Evolutionary conservation across 805 yeast genomes (phyloP), one percentile per base, ranked within the genome.

Genomic region (Kurtzmaniella fragi): DNA sequence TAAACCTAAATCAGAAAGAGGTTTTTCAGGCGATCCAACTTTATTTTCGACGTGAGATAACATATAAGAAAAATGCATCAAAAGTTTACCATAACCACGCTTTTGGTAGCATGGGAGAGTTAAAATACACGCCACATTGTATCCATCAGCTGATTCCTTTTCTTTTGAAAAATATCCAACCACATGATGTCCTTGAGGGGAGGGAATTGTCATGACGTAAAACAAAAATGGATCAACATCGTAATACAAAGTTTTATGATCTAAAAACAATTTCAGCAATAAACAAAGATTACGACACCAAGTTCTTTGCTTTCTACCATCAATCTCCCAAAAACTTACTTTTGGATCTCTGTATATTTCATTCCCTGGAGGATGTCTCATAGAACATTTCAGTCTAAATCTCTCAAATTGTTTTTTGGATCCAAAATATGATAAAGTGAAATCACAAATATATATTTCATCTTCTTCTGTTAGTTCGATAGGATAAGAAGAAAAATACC

Each of bases 401-500:
- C 99, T 71, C 64, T 93, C 95, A 64, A 91, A 93, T 62, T 90
- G 98, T 53, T 85, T 87, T 45, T 74, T 70, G 0, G 95, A 85
- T 3, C 95, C 93, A 63, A 87, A 93, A 62, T 87, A 93, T 42
- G 86, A 80, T 42, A 93, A 61, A 2, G 96, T 81, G 57, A 85
- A 93, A 62, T 90, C 98, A 62, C 96, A 93, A 34, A 93, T 84
- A 57, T 84, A 93, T 17, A 93, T 76, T 40, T 77, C 81, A 57
- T 91, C 98, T 47, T 84, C 93, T 52, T 93, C 98, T 0, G 97
- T 88, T 40, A 89, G 73, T 57, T 93, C 99, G 12, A 88, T 73
- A 0, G 99, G 99, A 59, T 93, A 93, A 1, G 99, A 98, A 1
- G 96, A 85, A 54, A 93, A 93, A 62, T 93, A 93, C 99, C 99